Percentiles rank a stretch among this genome's conserved stretches.
phyloP scores from a whole-genome alignment of 306 rosid genomes.

The Fagus sylvatica region DNA sequence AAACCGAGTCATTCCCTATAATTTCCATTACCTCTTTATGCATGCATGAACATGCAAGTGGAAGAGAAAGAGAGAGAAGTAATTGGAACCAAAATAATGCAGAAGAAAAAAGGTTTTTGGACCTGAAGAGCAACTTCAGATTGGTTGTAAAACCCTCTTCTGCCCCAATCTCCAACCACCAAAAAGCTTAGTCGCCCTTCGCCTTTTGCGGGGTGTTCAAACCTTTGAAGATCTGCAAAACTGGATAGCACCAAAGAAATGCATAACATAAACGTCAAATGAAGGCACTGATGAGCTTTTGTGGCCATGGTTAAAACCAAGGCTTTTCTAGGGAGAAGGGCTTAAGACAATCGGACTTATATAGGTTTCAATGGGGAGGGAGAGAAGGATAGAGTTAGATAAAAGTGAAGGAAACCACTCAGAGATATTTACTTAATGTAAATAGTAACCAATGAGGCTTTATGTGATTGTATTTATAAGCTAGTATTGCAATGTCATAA shows the following conservation, averaged over 20 bases:
- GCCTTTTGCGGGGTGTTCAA: constrained; percentile 25
- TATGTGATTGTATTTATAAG: too few relatives aligned
- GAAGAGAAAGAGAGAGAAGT: not conserved
- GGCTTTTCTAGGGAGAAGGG: constrained; percentile 12
- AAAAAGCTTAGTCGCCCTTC: not conserved
- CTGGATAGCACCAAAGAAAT: constrained; percentile 4
- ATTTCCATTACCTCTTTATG: too few relatives aligned
- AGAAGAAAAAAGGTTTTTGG: too few relatives aligned
- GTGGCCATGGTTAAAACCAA: constrained; percentile 28
- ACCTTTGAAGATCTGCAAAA: constrained; percentile 22
- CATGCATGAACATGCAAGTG: not conserved
- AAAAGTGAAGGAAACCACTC: too few relatives aligned
- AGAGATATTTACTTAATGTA: too few relatives aligned
- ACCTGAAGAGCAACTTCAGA: constrained; percentile 45
- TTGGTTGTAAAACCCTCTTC: constrained; percentile 40
- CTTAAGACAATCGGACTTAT: not conserved
- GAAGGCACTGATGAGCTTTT: constrained; percentile 2
- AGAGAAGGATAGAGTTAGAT: not conserved
- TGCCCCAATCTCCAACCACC: constrained; percentile 48
- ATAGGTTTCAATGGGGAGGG: not conserved
- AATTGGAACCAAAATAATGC: too few relatives aligned
- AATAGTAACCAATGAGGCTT: too few relatives aligned
- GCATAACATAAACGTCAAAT: constrained; percentile 2
- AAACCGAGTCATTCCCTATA: too few relatives aligned
- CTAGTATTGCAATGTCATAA: too few relatives aligned